Conservation (phyloP, 2,329 filamentous ascomycete genomes). For the Gaeumannomyces sp. region DNA sequence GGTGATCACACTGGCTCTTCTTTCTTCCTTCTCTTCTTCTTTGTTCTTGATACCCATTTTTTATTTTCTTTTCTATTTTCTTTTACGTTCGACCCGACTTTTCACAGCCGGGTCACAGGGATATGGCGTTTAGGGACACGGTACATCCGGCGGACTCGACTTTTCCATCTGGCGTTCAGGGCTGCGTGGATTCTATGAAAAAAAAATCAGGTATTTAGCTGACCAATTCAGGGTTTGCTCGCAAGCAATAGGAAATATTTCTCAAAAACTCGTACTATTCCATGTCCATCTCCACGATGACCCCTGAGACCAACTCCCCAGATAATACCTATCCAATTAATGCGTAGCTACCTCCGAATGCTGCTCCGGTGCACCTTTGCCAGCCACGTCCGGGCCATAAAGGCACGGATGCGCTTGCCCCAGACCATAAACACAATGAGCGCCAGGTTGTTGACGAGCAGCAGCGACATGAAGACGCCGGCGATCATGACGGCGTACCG, state of each 20-base stretch:
- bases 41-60: neutral
- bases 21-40: neutral
- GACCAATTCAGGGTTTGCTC: neutral
- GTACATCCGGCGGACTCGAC: too few relatives aligned
- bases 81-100: neutral
- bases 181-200: neutral
- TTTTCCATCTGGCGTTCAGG: neutral
- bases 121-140: neutral
- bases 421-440: constrained; percentile 43
- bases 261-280: neutral
- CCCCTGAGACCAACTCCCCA: too few relatives aligned
- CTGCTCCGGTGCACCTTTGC: constrained; percentile 36
- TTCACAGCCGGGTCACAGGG: too few relatives aligned
- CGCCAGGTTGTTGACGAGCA: constrained; percentile 42
- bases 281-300: too few relatives aligned
- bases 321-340: constrained; percentile 10
- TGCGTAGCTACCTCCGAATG: constrained; percentile 26
- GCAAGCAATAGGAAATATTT: neutral
- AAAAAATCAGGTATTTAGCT: neutral
- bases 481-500: constrained; percentile 46
- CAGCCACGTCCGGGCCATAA: constrained; percentile 40
- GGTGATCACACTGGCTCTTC: neutral
- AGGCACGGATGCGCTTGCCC: constrained; percentile 42
- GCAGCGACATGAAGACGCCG: constrained; percentile 41
- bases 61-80: neutral